These are phyloP conservation scores for Kazachstania sp. DNA, from an alignment of 1,139 yeast species.

Conservation along the genomic window DNA sequence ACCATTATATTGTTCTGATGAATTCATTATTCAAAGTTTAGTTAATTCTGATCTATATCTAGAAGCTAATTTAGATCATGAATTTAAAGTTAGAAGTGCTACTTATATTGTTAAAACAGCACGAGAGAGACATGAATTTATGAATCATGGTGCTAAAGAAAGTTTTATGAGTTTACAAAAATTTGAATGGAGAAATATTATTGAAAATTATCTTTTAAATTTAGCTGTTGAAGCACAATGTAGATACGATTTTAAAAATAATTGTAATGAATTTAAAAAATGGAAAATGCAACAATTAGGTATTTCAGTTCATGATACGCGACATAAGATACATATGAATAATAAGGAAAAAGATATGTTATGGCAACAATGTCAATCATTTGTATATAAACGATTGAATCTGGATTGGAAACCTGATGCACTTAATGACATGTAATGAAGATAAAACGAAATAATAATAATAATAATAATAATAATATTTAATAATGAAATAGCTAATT, in stretches of 20 bases:
- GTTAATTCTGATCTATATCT: slow-evolving; percentile 48
- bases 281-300: slow-evolving; percentile 20
- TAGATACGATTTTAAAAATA: slow-evolving; percentile 44
- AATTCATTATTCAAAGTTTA: slow-evolving; percentile 38
- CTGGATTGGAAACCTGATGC: slow-evolving; percentile 52
- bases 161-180: slow-evolving; percentile 28
- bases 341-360: slow-evolving; percentile 46
- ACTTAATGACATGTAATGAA: neutral
- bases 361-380: slow-evolving; percentile 53
- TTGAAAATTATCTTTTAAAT: slow-evolving; percentile 54
- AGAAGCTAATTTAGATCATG: slow-evolving; percentile 34
- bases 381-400: slow-evolving; percentile 46
- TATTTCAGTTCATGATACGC: neutral
- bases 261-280: slow-evolving; percentile 33
- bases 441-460: neutral
- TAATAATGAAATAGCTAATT: neutral
- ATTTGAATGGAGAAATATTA: slow-evolving; percentile 59
- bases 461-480: neutral
- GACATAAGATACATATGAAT: slow-evolving; percentile 31
- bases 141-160: slow-evolving; percentile 10
- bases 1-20: slow-evolving; percentile 45
- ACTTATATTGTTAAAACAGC: slow-evolving; percentile 49
- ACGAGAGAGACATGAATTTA: slow-evolving; percentile 36
- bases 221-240: slow-evolving; percentile 64
- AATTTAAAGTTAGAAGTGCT: slow-evolving; percentile 50